These are phyloP conservation scores for Aurantiochytrium sp. DNA, from an alignment of 108 stramenopile species.

Conservation along the genomic window DNA sequence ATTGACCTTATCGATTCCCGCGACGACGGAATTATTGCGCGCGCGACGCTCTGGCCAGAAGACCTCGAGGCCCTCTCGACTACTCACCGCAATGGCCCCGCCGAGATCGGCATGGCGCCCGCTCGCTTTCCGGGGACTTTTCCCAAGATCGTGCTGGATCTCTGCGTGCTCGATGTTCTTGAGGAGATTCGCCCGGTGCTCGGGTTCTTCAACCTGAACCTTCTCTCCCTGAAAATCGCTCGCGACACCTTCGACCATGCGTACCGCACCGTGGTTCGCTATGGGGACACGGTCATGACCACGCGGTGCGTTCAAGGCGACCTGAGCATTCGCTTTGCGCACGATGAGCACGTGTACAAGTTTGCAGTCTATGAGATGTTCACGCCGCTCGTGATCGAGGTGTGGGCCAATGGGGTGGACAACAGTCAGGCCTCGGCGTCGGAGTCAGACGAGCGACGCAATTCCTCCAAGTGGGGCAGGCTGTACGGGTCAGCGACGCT, in stretches of 20 bases:
- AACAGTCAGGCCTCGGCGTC: no score
- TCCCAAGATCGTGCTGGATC: neutral
- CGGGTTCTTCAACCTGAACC: neutral
- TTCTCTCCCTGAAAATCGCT: neutral
- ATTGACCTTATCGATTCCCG: neutral
- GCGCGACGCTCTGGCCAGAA: neutral
- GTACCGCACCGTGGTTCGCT: neutral
- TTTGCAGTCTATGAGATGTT: constrained; percentile 15
- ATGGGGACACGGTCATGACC: neutral
- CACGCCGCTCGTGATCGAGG: neutral
- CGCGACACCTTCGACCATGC: neutral
- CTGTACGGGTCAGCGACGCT: neutral
- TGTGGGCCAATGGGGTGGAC: neutral
- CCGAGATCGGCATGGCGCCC: neutral
- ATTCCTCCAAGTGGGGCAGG: neutral
- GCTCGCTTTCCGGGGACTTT: neutral
- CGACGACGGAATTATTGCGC: neutral
- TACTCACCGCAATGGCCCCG: neutral
- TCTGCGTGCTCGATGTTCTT: neutral
- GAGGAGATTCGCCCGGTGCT: neutral
- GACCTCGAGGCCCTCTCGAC: neutral
- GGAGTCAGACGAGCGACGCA: neutral
- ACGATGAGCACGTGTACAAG: neutral
- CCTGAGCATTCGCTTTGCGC: neutral
- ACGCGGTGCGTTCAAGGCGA: neutral